These are phyloP conservation scores for Paraphaeosphaeria sporulosa DNA, from an alignment of 2,329 filamentous ascomycete genomes.

Conservation along the genomic window DNA sequence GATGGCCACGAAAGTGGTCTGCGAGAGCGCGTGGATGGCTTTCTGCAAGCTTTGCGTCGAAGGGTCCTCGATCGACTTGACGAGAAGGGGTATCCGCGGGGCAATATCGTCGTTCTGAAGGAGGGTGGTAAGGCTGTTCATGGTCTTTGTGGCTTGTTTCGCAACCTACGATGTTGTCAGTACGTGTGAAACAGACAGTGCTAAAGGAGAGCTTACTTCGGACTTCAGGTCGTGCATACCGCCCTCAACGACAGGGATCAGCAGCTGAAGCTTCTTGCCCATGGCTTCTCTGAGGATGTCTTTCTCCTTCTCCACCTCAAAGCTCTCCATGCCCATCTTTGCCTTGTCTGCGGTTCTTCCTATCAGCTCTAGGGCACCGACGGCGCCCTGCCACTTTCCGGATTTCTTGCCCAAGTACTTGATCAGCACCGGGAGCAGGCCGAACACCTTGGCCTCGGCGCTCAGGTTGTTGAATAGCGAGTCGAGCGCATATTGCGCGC, in stretches of 20 bases:
- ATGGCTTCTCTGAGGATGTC: conserved; percentile 89
- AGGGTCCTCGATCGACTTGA: conserved; percentile 95
- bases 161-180: conserved; percentile 53
- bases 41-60: conserved; percentile 89
- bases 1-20: conserved; percentile 97
- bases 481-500: conserved; percentile 92
- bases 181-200: conserved; percentile 1
- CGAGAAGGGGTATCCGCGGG: conserved; percentile 86
- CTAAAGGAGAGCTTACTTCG: conserved; percentile 63
- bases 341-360: conserved; percentile 96
- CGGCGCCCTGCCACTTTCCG: conserved; percentile 96
- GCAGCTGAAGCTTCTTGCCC: conserved; percentile 82
- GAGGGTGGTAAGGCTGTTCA: conserved; percentile 87
- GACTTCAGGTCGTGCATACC: conserved; percentile 97
- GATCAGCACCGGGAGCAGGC: conserved; percentile 77
- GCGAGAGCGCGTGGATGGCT: conserved; percentile 93
- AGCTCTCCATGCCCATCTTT: conserved; percentile 81
- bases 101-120: conserved; percentile 97
- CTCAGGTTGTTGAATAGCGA: conserved; percentile 81
- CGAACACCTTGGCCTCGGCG: conserved; percentile 82
- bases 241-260: conserved; percentile 90
- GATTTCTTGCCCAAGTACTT: conserved; percentile 82
- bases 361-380: conserved; percentile 83
- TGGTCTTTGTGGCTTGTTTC: conserved; percentile 91
- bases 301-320: conserved; percentile 86